A percentile compares a stretch with the other conserved stretches of the same genome.
Conservation (phyloP, 2,329 filamentous ascomycete genomes). For the Colletotrichum karsti region DNA sequence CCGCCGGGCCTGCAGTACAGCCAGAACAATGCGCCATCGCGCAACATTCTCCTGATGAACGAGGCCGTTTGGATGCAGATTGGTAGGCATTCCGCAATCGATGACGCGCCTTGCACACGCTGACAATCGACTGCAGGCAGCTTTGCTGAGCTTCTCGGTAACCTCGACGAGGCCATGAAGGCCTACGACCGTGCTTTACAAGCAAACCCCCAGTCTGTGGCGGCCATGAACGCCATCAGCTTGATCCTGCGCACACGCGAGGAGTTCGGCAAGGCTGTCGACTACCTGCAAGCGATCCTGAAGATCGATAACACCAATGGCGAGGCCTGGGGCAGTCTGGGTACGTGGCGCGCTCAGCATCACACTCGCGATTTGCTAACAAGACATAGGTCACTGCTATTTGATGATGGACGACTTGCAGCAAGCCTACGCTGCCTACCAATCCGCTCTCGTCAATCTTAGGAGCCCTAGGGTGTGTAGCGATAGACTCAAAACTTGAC, state of each 20-base stretch:
- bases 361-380: slow-evolving; percentile 30
- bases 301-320: slow-evolving; percentile 91
- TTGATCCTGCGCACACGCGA: slow-evolving; percentile 91
- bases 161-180: slow-evolving; percentile 86
- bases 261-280: slow-evolving; percentile 91
- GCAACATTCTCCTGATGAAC: slow-evolving; percentile 81
- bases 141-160: slow-evolving; percentile 86
- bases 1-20: slow-evolving; percentile 62
- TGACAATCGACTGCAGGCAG: slow-evolving; percentile 66
- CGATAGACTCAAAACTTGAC: slow-evolving; percentile 1
- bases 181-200: slow-evolving; percentile 91
- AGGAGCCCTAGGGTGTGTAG: slow-evolving; percentile 84
- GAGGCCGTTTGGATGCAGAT: slow-evolving; percentile 93
- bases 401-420: slow-evolving; percentile 99
- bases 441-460: slow-evolving; percentile 92
- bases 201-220: slow-evolving; percentile 88
- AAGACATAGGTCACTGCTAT: slow-evolving; percentile 84
- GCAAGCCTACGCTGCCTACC: slow-evolving; percentile 95
- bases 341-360: slow-evolving; percentile 56
- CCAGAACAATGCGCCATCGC: slow-evolving; percentile 70
- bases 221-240: slow-evolving; percentile 94
- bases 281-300: slow-evolving; percentile 89
- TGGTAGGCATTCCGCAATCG: slow-evolving; percentile 65
- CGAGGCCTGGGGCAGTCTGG: slow-evolving; percentile 95
- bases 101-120: slow-evolving; percentile 17